A percentile compares a stretch with the other conserved stretches of the same genome.
Conservation (phyloP, 163 green algal genomes). For the Coccomyxa subellipsoidea region DNA sequence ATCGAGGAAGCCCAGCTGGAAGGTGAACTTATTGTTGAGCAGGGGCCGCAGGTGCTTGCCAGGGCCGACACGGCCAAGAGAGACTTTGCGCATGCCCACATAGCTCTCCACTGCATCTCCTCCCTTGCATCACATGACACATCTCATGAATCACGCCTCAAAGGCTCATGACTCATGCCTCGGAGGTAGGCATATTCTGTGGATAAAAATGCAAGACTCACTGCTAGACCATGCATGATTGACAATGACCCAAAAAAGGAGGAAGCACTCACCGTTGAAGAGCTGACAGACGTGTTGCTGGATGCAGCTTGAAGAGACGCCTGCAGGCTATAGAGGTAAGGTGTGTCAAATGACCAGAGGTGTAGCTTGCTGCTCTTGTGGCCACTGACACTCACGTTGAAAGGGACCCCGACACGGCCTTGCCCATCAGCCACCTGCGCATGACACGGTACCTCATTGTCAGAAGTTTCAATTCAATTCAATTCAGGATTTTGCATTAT, state of each 20-base stretch:
- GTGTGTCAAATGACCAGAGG: constrained; percentile 24
- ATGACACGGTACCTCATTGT: too few species aligned
- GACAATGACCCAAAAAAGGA: neutral
- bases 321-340: constrained; percentile 31
- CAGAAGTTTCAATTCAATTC: too few species aligned
- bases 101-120: constrained; percentile 21
- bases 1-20: constrained; percentile 30
- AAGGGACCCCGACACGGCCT: neutral
- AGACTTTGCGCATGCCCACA: constrained; percentile 36
- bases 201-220: too few species aligned
- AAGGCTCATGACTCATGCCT: neutral
- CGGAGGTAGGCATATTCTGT: too few species aligned
- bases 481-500: too few species aligned
- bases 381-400: neutral
- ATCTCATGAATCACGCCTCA: neutral
- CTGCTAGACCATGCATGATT: neutral
- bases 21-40: constrained; percentile 28
- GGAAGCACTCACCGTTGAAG: neutral
- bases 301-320: constrained; percentile 8
- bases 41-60: neutral
- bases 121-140: too few species aligned
- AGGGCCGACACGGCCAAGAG: neutral
- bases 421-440: neutral
- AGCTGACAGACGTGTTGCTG: neutral
- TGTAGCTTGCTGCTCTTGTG: neutral